phyloP scores from a whole-genome alignment of 768 basidiomycete species.

The Daedaleopsis sinensis region DNA sequence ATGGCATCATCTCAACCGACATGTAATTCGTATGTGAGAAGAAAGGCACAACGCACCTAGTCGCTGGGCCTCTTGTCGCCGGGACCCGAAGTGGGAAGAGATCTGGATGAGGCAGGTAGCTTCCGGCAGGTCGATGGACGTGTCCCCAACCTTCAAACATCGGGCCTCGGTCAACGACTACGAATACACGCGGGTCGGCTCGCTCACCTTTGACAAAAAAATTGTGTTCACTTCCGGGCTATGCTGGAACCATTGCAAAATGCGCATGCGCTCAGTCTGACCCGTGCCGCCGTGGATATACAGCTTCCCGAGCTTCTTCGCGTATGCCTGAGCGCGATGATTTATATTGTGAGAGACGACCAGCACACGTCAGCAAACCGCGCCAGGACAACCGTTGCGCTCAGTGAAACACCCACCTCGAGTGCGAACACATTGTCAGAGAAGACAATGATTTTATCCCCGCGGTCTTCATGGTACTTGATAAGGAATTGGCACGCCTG shows the following conservation, averaged over 20 bases:
- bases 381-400: background rate
- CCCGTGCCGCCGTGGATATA: conserved; percentile 97
- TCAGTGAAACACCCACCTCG: conserved; percentile 64
- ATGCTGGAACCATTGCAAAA: conserved; percentile 94
- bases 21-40: background rate
- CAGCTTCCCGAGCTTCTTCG: conserved; percentile 88
- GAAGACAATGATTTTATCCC: conserved; percentile 99
- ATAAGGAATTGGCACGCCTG: conserved; percentile 99
- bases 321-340: conserved; percentile 66
- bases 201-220: conserved; percentile 82
- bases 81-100: conserved; percentile 97
- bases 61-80: conserved; percentile 96
- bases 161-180: background rate
- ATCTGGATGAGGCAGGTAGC: conserved; percentile 99
- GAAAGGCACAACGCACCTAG: conserved; percentile 57
- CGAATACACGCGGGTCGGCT: conserved; percentile 1
- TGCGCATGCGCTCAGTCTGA: conserved; percentile 93
- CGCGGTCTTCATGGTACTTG: conserved; percentile 95
- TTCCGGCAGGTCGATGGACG: conserved; percentile 97
- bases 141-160: conserved; percentile 82
- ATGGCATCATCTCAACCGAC: background rate
- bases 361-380: background rate
- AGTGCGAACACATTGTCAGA: conserved; percentile 98
- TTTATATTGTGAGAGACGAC: background rate
- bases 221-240: conserved; percentile 96